Base-by-base conservation (phyloP, 192 early-diverging fungal genomes). In the Glomus cerebriforme region DNA sequence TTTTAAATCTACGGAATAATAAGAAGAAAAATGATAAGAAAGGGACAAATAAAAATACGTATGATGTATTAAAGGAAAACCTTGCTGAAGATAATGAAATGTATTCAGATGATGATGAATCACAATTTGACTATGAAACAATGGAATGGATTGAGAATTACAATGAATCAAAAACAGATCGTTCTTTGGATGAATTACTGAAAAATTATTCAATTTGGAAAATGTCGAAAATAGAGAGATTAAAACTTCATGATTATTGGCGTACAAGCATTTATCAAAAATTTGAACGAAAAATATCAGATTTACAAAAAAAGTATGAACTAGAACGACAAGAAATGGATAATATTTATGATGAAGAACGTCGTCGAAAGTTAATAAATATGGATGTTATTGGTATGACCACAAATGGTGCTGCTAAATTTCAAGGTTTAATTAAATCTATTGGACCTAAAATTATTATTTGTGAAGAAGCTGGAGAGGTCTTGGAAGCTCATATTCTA, bases 401-500 rank as follows among this genome's bases (percentile, higher is more conserved):
- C 0, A 92, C 89, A 39, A 87, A 80, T 27, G 91, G 89, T 22
- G 89, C 88, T 1, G 91, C 91, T 34, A 89, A 86, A 67, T 59
- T 59, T 49, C 82, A 87, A 67, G 26, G 10, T n/a, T 37, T 35
- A 67, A 17, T 68, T 26, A 60, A 71, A 13, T 75, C 78, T 0
- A 79, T 90, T 47, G 79, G 80, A 3, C 89, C 89, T 9, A 80
- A 79, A 19, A 81, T 90, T 26, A 86, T 90, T 69, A 85, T 90
- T 47, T 87, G 86, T 22, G 89, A 90, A 80, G 89, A 90, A 77
- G 89, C 89, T 1, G 89, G 86, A 17, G 87, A 90, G 75, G 86
- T 90, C 13, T 66, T 90, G 2, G 89, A 90, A 72, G 85, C 89
- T 0, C 89, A 90, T 63, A 87, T 90, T 64, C 58, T 90, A 2